Evolutionary conservation across 192 early-diverging fungal genomes (phyloP).

Genomic region (Jimgerdemannia lactiflua): DNA sequence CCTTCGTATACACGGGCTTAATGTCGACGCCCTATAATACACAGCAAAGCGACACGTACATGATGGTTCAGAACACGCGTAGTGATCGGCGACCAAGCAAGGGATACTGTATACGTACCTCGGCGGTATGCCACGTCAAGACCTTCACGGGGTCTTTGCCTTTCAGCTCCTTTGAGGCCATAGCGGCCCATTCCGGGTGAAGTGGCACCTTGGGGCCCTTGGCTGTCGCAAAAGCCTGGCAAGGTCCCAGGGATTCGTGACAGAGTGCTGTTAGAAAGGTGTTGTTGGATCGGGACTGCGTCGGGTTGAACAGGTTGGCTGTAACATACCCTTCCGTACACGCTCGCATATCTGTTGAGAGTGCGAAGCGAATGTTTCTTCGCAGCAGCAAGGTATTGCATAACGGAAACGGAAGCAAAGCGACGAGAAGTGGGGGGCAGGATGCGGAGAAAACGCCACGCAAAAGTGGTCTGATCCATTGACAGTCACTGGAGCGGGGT

Average conservation of each 20-base stretch:
- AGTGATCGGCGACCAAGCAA: too few species aligned
- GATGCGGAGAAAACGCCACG: not conserved
- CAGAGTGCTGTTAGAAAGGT: not conserved
- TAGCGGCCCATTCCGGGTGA: constrained; percentile 68
- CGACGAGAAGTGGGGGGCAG: too few species aligned
- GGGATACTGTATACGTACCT: constrained; percentile 32
- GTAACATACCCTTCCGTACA: not conserved
- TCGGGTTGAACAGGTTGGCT: not conserved
- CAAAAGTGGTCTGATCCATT: not conserved
- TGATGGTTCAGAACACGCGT: too few species aligned
- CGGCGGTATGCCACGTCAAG: constrained; percentile 80
- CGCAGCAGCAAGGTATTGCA: not conserved
- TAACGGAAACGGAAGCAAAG: not conserved
- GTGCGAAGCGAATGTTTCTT: not conserved
- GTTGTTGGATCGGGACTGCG: not conserved
- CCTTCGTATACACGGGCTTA: constrained; percentile 84
- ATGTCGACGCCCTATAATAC: constrained; percentile 62
- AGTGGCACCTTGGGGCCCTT: constrained; percentile 45
- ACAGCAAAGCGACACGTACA: too few species aligned
- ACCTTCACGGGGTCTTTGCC: constrained; percentile 74
- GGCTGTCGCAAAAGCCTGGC: constrained; percentile 10
- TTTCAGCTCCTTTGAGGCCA: constrained; percentile 83
- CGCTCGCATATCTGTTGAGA: not conserved
- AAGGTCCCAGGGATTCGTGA: not conserved
- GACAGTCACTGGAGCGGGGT: not conserved